Conservation (phyloP, 2,329 filamentous ascomycete genomes). For the Aspergillus pseudoterreus region DNA sequence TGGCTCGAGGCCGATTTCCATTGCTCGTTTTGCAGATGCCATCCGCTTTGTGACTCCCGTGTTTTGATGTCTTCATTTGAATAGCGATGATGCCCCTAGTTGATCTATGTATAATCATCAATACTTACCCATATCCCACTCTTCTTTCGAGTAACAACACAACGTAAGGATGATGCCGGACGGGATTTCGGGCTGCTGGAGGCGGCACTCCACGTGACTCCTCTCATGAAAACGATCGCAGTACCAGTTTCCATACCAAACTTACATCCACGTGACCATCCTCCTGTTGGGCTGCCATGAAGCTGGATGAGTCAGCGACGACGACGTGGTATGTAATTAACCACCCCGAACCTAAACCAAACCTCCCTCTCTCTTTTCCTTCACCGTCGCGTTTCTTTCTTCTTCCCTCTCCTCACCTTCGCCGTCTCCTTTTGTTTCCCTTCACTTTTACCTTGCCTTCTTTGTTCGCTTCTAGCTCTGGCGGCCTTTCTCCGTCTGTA, state of each 20-base stretch:
- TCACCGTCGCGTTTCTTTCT: slow-evolving; percentile 13
- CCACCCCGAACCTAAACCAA: slow-evolving; percentile 1
- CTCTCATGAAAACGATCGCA: background rate
- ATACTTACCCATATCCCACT: background rate
- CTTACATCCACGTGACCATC: background rate
- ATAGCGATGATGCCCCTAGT: slow-evolving; percentile 10
- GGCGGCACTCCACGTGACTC: background rate
- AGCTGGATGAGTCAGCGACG: background rate
- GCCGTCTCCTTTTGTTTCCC: slow-evolving; percentile 5
- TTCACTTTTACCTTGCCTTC: slow-evolving; percentile 6
- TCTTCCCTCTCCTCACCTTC: slow-evolving; percentile 7
- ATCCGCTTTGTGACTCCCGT: slow-evolving; percentile 16
- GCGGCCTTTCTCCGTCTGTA: slow-evolving; percentile 12
- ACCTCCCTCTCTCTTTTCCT: slow-evolving; percentile 17
- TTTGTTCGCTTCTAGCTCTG: slow-evolving; percentile 13
- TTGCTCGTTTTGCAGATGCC: background rate
- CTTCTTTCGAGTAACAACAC: background rate
- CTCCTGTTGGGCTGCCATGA: background rate
- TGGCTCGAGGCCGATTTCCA: background rate
- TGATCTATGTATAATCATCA: slow-evolving; percentile 12
- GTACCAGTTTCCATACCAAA: background rate
- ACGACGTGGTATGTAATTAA: slow-evolving; percentile 1
- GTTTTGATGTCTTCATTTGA: slow-evolving; percentile 7
- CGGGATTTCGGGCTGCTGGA: no score
- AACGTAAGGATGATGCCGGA: no score